phyloP scores from a whole-genome alignment of 1,139 yeast genomes.

The Casaregolazyma suthepensis region DNA sequence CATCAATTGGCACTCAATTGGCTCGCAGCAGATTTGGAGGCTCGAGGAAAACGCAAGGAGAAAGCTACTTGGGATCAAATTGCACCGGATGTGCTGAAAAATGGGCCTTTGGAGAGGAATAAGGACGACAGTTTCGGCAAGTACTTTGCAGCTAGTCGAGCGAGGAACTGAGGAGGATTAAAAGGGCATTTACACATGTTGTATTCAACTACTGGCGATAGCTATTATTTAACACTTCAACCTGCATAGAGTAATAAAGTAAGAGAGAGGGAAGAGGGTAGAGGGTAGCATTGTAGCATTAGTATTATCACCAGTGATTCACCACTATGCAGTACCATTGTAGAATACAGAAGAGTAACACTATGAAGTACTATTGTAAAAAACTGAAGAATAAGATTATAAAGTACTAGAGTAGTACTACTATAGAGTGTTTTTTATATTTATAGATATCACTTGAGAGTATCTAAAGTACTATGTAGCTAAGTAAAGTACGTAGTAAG shows the following conservation, averaged over 20 bases:
- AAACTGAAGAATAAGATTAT: too few relatives aligned
- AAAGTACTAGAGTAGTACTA: too few relatives aligned
- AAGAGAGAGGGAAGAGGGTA: not conserved
- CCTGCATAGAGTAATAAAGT: not conserved
- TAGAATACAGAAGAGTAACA: too few relatives aligned
- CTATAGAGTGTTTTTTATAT: too few relatives aligned
- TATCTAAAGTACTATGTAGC: too few relatives aligned
- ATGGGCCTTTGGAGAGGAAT: slow-evolving; percentile 26
- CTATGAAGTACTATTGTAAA: too few relatives aligned
- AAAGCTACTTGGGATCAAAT: slow-evolving; percentile 26
- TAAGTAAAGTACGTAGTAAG: too few relatives aligned
- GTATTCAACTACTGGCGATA: not conserved
- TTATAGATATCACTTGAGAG: too few relatives aligned
- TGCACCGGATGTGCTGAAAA: slow-evolving; percentile 17
- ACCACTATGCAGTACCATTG: too few relatives aligned
- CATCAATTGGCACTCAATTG: slow-evolving; percentile 37
- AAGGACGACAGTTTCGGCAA: slow-evolving; percentile 23
- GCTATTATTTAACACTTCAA: not conserved
- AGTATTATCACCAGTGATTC: too few relatives aligned
- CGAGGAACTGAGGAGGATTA: slow-evolving; percentile 15
- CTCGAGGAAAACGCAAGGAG: slow-evolving; percentile 39
- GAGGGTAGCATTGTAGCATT: too few relatives aligned
- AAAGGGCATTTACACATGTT: not conserved
- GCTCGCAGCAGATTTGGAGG: slow-evolving; percentile 37
- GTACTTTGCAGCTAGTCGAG: slow-evolving; percentile 30